Evolutionary conservation across 2,329 filamentous ascomycete species (phyloP).

Genomic region (Botryosphaeria dothidea): DNA sequence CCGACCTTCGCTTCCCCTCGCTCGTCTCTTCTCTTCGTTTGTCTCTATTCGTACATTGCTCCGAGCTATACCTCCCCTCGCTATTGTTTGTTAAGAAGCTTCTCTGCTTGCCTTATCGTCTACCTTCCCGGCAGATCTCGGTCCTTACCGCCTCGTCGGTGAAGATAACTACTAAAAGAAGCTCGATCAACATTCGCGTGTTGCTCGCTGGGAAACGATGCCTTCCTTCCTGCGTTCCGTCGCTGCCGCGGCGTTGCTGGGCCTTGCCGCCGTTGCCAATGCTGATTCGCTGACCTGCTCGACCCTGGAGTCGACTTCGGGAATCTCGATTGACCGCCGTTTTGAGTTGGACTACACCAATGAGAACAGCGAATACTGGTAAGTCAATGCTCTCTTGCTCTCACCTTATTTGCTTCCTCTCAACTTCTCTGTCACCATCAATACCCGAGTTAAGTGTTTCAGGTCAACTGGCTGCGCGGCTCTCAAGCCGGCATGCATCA

Average conservation of each 20-base stretch:
- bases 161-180: background rate
- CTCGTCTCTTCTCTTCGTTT: background rate
- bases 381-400: background rate
- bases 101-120: background rate
- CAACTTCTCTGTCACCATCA: too few relatives aligned
- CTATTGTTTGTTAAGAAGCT: background rate
- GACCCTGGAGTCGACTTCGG: background rate
- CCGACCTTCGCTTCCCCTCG: background rate
- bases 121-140: background rate
- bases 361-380: slow-evolving; percentile 16
- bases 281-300: slow-evolving; percentile 16
- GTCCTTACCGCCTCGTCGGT: background rate
- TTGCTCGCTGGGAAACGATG: background rate
- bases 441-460: too few relatives aligned
- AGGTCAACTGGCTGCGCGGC: slow-evolving; percentile 34
- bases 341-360: slow-evolving; percentile 8
- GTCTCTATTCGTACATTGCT: background rate
- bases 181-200: background rate
- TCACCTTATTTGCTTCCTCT: too few relatives aligned
- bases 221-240: background rate
- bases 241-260: background rate
- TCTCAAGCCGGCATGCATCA: slow-evolving; percentile 33
- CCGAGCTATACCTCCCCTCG: background rate
- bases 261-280: background rate
- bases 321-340: slow-evolving; percentile 5